Evolutionary conservation across 2,329 filamentous ascomycete species (phyloP), one percentile per base, ranked within the genome.

Genomic region (Claviceps sorghi): DNA sequence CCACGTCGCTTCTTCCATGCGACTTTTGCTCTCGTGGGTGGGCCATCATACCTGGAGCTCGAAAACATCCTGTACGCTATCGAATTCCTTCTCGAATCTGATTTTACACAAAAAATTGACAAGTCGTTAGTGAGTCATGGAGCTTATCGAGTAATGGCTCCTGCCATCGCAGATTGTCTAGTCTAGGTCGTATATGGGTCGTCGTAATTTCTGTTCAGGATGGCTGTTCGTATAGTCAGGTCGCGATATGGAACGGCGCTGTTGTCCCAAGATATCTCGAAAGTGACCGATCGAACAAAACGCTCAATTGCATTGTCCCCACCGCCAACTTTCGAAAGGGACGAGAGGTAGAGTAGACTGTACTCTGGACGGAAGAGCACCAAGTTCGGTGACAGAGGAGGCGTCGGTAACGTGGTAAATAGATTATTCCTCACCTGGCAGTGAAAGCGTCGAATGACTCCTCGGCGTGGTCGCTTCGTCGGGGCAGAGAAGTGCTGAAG

Each of bases 51-150:
- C 90, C 88, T 96, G 90, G 67, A 98, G 88, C 83, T 98, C 93
- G 72, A 98, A 98, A 67, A 97, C 91, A 76, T 98, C 93, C 75
- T 97, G 88, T 60, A 98, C 93, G 67, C 75, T 74, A 58, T 98
- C 91, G 68, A 98, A 98, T 76, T 98, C 93, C 82, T 96, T 96
- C 82, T 98, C 93, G 69, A 95, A 98, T 77, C 93, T 98, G 69
- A 9, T 21, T 47, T 40, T 5, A 36, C 21, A 41, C 15, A 22
- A 4, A 15, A 51, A 40, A 32, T 19, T 22, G 30, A 30, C 15
- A n/a, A 36, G 34, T 47, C n/a, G 57, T 65, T 56, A 64, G 63
- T 44, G 5, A 7, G 8, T 61, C 58, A 64, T 65, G 64, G 62
- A 55, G 44, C 21, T 7, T 29, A n/a, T 42, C 34, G 17, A 38